Conservation (phyloP, 2,329 filamentous ascomycete genomes). For the Cladosporium halotolerans region DNA sequence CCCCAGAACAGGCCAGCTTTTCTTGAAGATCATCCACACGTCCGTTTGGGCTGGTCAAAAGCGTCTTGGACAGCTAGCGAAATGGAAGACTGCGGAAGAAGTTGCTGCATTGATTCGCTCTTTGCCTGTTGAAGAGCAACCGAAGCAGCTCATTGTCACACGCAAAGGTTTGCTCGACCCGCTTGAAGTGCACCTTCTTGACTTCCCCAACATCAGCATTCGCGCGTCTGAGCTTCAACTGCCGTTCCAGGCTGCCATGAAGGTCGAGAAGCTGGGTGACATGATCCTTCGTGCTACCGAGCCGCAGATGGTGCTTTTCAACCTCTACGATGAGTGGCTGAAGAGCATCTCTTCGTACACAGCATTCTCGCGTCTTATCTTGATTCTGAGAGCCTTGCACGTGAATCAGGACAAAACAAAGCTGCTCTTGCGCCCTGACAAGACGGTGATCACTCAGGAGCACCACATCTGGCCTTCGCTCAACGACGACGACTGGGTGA, state of each 20-base stretch:
- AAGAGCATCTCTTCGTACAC: conserved; percentile 99
- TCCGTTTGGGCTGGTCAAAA: conserved; percentile 99
- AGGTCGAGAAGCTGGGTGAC: conserved; percentile 97
- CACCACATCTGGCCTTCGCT: conserved; percentile 98
- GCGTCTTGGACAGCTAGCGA: conserved; percentile 93
- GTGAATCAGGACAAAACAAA: conserved; percentile 99
- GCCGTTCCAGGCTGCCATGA: conserved; percentile 99
- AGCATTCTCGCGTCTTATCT: conserved; percentile 87
- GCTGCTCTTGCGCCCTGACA: conserved; percentile 87
- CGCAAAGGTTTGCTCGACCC: conserved; percentile 95
- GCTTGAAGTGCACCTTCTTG: conserved; percentile 90
- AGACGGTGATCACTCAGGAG: conserved; percentile 95
- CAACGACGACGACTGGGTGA: conserved; percentile 96
- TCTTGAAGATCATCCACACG: conserved; percentile 98
- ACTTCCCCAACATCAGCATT: conserved; percentile 99
- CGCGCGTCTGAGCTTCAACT: conserved; percentile 93
- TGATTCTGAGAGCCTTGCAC: conserved; percentile 90
- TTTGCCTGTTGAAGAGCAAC: conserved; percentile 92
- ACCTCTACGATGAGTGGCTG: conserved; percentile 96
- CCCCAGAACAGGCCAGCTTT: conserved; percentile 92
- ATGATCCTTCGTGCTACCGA: conserved; percentile 98
- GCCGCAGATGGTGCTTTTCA: conserved; percentile 99
- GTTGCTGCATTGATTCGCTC: conserved; percentile 95
- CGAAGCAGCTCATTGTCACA: conserved; percentile 97
- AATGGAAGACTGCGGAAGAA: conserved; percentile 99